Evolutionary conservation across 139 green algal species (phyloP).

Genomic region (Mesotaenium endlicherianum): DNA sequence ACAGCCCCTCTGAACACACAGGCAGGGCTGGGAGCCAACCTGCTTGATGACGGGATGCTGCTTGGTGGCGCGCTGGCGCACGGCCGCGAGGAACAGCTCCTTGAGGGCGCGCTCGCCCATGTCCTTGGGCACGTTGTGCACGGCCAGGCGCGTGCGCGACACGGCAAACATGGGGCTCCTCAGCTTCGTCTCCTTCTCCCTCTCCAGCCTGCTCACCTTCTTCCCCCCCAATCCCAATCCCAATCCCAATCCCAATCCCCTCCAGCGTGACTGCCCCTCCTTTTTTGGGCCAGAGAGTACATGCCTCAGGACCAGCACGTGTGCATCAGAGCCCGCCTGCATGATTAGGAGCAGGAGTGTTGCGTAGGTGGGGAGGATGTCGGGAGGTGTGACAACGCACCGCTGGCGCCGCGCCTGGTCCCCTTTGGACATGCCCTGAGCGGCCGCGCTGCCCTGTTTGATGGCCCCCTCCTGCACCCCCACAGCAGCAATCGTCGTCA

Average conservation of each 20-base stretch:
- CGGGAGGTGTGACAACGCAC: constrained; percentile 7
- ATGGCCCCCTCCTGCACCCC: constrained; percentile 59
- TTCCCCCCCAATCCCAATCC: too few relatives aligned
- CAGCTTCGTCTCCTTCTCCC: constrained; percentile 81
- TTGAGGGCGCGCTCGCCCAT: constrained; percentile 68
- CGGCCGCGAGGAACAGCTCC: constrained; percentile 62
- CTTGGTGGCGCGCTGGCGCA: constrained; percentile 77
- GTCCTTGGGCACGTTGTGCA: constrained; percentile 80
- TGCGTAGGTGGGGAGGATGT: too few relatives aligned
- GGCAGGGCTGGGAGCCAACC: constrained; percentile 15
- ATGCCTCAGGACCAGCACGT: too few relatives aligned
- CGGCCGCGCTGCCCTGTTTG: constrained; percentile 56
- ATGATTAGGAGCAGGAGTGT: too few relatives aligned
- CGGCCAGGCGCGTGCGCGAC: constrained; percentile 72
- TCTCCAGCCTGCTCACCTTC: constrained; percentile 47
- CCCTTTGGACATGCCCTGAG: constrained; percentile 65
- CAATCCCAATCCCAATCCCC: too few relatives aligned
- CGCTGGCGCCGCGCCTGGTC: constrained; percentile 71
- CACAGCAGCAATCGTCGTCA: not conserved
- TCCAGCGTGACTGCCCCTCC: too few relatives aligned
- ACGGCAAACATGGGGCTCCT: constrained; percentile 90
- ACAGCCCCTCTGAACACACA: too few relatives aligned
- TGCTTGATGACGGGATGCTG: constrained; percentile 69
- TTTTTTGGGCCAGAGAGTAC: too few relatives aligned
- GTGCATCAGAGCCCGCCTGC: too few relatives aligned